Conservation (phyloP, 441 rosid genomes). For the Pelargonium fulgidum region DNA sequence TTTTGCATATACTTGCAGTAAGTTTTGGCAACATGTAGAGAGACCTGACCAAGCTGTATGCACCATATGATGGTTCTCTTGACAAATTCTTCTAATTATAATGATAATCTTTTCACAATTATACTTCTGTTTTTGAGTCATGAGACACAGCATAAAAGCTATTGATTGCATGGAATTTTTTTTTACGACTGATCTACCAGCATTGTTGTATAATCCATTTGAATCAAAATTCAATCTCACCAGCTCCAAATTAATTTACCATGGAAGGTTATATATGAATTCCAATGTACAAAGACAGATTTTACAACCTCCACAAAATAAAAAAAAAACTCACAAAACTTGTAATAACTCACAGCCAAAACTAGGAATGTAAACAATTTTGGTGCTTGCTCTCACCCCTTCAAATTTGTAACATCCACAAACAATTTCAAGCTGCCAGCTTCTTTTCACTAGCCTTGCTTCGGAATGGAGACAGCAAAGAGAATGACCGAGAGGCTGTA, state of each 20-base stretch:
- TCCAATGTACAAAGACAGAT: conserved; percentile 2
- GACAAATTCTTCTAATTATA: too few species aligned
- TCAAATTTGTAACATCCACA: conserved; percentile 12
- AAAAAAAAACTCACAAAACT: neutral
- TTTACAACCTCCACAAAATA: neutral
- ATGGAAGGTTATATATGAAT: neutral
- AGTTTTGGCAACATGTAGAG: too few species aligned
- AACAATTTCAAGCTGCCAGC: conserved; percentile 27
- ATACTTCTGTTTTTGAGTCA: too few species aligned
- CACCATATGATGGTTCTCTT: too few species aligned
- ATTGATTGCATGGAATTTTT: too few species aligned
- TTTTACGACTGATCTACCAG: too few species aligned
- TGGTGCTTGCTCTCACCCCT: conserved; percentile 15
- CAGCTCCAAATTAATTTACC: neutral
- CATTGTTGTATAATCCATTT: neutral
- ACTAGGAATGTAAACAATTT: conserved; percentile 17
- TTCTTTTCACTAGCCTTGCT: conserved; percentile 69
- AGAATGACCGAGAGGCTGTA: conserved; percentile 82
- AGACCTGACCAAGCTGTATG: too few species aligned
- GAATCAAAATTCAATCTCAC: neutral
- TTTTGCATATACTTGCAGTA: too few species aligned
- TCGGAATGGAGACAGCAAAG: conserved; percentile 76
- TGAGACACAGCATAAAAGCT: too few species aligned
- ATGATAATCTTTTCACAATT: too few species aligned
- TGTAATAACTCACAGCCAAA: conserved; percentile 15